A percentile compares a stretch with the other conserved stretches of the same genome.
Evolutionary conservation across 768 basidiomycete genomes (phyloP).

Genomic region (Cystobasidium onofrii): DNA sequence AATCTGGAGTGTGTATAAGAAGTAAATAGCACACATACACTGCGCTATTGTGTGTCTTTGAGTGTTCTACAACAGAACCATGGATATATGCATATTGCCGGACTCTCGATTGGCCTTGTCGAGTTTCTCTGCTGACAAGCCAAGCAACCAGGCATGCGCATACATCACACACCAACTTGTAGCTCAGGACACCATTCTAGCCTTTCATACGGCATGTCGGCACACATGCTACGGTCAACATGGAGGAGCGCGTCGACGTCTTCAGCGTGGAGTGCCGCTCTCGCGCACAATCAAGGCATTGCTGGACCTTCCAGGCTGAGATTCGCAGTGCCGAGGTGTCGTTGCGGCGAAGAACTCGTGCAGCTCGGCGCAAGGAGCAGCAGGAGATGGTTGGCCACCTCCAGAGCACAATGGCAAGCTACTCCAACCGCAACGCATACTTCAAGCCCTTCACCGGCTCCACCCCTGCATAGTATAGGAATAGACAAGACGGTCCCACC

Average conservation of each 20-base stretch:
- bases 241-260: background rate
- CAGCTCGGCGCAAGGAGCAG: background rate
- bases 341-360: background rate
- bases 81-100: too few species aligned
- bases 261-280: background rate
- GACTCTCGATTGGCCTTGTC: too few species aligned
- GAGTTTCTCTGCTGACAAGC: too few species aligned
- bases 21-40: too few species aligned
- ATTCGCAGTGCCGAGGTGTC: conserved; percentile 10
- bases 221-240: background rate
- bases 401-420: background rate
- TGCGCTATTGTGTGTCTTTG: too few species aligned
- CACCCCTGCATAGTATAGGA: background rate
- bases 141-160: too few species aligned
- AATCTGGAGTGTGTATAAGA: too few species aligned
- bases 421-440: background rate
- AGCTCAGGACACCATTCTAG: background rate
- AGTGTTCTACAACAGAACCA: too few species aligned
- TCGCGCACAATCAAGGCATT: background rate
- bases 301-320: conserved; percentile 3
- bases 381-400: background rate
- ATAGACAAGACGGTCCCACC: background rate
- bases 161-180: background rate
- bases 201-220: background rate
- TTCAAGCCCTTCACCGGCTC: background rate